Evolutionary conservation across 2,329 filamentous ascomycete genomes (phyloP).

Genomic region (Colletotrichum gigasporum): DNA sequence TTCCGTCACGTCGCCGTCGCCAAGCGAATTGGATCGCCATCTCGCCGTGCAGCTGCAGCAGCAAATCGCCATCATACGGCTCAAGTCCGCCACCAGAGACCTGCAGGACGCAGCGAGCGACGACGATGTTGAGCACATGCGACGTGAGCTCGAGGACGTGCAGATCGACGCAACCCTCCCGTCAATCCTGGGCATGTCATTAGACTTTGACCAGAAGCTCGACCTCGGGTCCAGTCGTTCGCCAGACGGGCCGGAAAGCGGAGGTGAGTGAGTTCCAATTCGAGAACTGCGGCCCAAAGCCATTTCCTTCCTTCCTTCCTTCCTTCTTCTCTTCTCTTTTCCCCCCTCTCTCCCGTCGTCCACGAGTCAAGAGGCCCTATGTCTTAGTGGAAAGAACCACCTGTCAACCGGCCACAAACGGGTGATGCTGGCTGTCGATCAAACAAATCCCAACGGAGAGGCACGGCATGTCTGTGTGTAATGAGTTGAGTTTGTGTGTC

Average conservation of each 20-base stretch:
- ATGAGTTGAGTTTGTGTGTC: no score
- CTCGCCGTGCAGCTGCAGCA: conserved; percentile 25
- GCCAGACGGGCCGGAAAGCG: conserved; percentile 1
- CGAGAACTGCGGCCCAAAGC: no score
- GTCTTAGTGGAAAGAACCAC: neutral
- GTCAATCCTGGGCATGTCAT: conserved; percentile 12
- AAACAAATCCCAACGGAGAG: conserved; percentile 1
- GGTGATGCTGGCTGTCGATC: conserved; percentile 1
- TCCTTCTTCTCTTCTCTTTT: no score
- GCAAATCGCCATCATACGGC: conserved; percentile 16
- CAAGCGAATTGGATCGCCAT: conserved; percentile 12
- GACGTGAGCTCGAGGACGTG: conserved; percentile 17
- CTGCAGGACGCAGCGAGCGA: neutral
- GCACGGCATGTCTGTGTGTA: no score
- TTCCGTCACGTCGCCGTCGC: conserved; percentile 13
- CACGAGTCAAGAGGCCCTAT: neutral
- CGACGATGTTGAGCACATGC: conserved; percentile 4
- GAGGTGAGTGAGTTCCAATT: conserved; percentile 16
- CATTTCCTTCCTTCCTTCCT: neutral
- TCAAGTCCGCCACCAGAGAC: neutral
- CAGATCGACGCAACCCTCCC: conserved; percentile 24
- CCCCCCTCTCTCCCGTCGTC: neutral
- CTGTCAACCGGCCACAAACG: neutral
- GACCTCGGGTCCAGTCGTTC: conserved; percentile 13
- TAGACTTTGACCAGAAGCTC: conserved; percentile 21